A percentile compares a stretch with the other conserved stretches of the same genome.
These are phyloP conservation scores for Lactuca saligna DNA, from an alignment of 129 eudicot genomes.

Conservation along the genomic window DNA sequence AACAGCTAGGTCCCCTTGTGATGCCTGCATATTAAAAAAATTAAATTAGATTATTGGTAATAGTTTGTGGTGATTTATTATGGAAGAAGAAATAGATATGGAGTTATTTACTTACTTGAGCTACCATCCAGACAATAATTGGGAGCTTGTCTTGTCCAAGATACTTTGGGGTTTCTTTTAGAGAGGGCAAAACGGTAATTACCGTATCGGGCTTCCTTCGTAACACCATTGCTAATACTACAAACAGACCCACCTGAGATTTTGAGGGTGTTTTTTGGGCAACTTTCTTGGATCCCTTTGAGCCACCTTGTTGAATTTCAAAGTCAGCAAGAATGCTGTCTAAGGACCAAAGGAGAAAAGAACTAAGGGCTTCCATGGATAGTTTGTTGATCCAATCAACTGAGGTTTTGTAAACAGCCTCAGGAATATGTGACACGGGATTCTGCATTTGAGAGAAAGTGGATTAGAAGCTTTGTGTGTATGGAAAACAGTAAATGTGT, in stretches of 20 bases:
- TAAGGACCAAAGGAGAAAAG: constrained; percentile 63
- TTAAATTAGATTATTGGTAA: background rate
- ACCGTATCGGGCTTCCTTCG: constrained; percentile 76
- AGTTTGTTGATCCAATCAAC: constrained; percentile 80
- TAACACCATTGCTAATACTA: constrained; percentile 70
- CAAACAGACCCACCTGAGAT: constrained; percentile 79
- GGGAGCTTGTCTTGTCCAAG: constrained; percentile 91
- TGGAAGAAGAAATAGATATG: background rate
- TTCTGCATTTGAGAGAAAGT: constrained; percentile 34
- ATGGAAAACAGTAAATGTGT: no score
- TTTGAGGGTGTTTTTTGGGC: constrained; percentile 56
- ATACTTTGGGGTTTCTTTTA: constrained; percentile 60
- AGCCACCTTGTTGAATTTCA: constrained; percentile 48
- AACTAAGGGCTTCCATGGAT: constrained; percentile 59
- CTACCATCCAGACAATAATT: constrained; percentile 66
- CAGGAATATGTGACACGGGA: constrained; percentile 65
- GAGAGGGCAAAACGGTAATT: constrained; percentile 45
- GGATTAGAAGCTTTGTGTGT: constrained; percentile 1
- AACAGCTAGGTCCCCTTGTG: constrained; percentile 68
- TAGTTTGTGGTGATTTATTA: background rate
- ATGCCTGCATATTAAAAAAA: constrained; percentile 40
- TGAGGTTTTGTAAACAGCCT: constrained; percentile 68
- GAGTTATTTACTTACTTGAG: constrained; percentile 54
- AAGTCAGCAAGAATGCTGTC: constrained; percentile 68
- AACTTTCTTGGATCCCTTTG: constrained; percentile 71